These are phyloP conservation scores for Isatis lusitanica DNA, from an alignment of 441 rosid species.

Conservation along the genomic window DNA sequence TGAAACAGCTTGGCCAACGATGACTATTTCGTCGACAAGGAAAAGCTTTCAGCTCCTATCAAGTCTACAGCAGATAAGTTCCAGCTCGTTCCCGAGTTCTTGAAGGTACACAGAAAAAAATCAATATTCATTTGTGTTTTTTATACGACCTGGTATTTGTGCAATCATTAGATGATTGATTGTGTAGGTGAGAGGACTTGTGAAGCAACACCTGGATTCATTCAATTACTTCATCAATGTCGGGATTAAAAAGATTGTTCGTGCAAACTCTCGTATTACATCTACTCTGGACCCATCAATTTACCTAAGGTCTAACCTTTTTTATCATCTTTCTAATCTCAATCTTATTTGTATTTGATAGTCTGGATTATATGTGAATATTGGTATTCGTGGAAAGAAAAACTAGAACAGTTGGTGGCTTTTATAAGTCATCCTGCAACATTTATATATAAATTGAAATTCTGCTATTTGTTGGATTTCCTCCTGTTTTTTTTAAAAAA, in stretches of 20 bases:
- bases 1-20: slow-evolving; percentile 21
- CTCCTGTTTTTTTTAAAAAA: not conserved
- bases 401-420: not conserved
- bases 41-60: slow-evolving; percentile 59
- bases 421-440: not conserved
- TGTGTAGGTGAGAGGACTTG: slow-evolving; percentile 78
- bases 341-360: not conserved
- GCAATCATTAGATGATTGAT: not conserved
- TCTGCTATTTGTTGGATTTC: not conserved
- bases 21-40: slow-evolving; percentile 45
- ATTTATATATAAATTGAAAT: not conserved
- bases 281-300: slow-evolving; percentile 55
- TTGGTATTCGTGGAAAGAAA: not conserved
- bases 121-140: not conserved
- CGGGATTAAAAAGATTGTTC: slow-evolving; percentile 87
- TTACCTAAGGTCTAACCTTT: slow-evolving; percentile 56
- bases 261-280: slow-evolving; percentile 64
- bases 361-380: not conserved
- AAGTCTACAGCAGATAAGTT: slow-evolving; percentile 70
- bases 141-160: not conserved
- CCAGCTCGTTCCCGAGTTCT: slow-evolving; percentile 81
- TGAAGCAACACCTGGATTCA: slow-evolving; percentile 93
- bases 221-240: slow-evolving; percentile 76
- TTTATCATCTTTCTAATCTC: not conserved
- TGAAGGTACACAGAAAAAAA: slow-evolving; percentile 58